phyloP scores from a whole-genome alignment of 163 green algal genomes.

The Scenedesmus sp. region DNA sequence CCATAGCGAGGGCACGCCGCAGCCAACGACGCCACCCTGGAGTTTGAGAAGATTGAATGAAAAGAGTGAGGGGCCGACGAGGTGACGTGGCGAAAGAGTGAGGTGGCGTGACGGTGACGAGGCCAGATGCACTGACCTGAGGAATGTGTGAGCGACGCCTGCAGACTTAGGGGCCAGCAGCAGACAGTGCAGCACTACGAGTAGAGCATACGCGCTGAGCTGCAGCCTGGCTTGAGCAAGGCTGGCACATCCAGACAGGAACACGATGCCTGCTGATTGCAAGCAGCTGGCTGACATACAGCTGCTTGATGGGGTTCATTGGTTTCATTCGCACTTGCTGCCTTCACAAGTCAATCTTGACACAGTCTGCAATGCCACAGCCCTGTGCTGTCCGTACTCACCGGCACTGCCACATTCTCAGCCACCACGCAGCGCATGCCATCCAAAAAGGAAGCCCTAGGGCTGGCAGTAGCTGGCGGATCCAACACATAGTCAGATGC shows the following conservation, averaged over 20 bases:
- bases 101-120: no score
- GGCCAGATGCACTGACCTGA: no score
- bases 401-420: slow-evolving; percentile 36
- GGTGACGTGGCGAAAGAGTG: not conserved
- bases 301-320: not conserved
- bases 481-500: slow-evolving; percentile 22
- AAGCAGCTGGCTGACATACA: not conserved
- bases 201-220: not conserved
- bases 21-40: slow-evolving; percentile 30
- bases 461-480: not conserved
- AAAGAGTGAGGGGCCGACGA: not conserved
- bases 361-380: not conserved
- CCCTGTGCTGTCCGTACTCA: not conserved
- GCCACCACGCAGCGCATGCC: slow-evolving; percentile 33
- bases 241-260: not conserved
- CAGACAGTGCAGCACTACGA: not conserved
- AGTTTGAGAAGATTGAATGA: not conserved
- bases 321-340: not conserved
- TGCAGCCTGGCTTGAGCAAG: not conserved
- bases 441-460: not conserved
- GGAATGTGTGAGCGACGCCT: no score
- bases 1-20: slow-evolving; percentile 8
- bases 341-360: not conserved
- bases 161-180: not conserved
- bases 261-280: not conserved